A percentile compares a stretch with the other conserved stretches of the same genome.
Evolutionary conservation across 129 eudicot genomes (phyloP).

Genomic region (Lactuca saligna): DNA sequence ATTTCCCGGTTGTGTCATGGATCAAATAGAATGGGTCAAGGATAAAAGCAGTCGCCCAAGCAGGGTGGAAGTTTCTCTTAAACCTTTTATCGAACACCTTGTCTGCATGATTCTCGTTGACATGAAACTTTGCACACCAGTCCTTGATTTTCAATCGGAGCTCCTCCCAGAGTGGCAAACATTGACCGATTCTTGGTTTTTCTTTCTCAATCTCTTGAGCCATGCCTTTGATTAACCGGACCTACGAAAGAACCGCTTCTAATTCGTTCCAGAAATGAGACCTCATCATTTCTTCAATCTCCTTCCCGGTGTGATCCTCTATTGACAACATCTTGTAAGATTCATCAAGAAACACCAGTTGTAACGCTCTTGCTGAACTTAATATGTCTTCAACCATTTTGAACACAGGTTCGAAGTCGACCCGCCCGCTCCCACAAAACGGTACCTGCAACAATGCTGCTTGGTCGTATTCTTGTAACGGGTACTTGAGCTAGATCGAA

Average conservation of each 20-base stretch:
- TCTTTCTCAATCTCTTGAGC: constrained; percentile 70
- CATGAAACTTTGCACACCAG: constrained; percentile 69
- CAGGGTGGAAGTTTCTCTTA: constrained; percentile 83
- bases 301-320: constrained; percentile 73
- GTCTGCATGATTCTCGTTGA: constrained; percentile 62
- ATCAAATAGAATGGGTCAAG: constrained; percentile 83
- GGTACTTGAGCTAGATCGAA: constrained; percentile 75
- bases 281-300: constrained; percentile 77
- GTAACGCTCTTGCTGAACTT: constrained; percentile 76
- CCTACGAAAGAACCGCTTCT: constrained; percentile 75
- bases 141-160: constrained; percentile 67
- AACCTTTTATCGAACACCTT: constrained; percentile 69
- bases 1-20: constrained; percentile 76
- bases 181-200: constrained; percentile 75
- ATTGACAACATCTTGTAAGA: constrained; percentile 48
- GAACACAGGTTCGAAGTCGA: constrained; percentile 53
- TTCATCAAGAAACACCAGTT: constrained; percentile 66
- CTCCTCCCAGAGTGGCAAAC: constrained; percentile 94
- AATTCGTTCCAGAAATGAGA: constrained; percentile 85
- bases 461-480: constrained; percentile 70
- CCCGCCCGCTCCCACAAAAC: constrained; percentile 35
- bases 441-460: constrained; percentile 69
- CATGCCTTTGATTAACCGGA: constrained; percentile 62
- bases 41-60: constrained; percentile 96
- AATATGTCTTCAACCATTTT: constrained; percentile 70